Evolutionary conservation across 768 basidiomycete genomes (phyloP).

Genomic region (Suillus cothurnatus): DNA sequence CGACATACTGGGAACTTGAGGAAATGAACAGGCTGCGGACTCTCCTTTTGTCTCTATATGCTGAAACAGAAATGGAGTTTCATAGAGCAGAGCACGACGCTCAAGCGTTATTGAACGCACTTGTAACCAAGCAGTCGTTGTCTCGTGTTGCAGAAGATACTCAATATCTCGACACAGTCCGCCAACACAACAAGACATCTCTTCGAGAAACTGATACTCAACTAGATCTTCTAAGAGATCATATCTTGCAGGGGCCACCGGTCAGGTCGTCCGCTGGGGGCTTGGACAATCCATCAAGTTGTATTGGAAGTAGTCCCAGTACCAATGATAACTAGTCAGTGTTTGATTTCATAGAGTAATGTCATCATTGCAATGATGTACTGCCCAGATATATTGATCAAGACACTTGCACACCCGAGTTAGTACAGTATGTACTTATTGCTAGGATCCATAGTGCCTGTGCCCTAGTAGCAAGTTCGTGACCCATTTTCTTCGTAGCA

Average conservation of each 20-base stretch:
- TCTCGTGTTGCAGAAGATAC: neutral
- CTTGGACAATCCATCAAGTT: neutral
- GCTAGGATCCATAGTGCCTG: neutral
- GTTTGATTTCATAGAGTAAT: neutral
- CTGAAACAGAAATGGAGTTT: neutral
- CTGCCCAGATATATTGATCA: neutral
- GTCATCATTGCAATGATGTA: neutral
- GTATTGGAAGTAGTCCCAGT: neutral
- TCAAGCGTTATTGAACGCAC: neutral
- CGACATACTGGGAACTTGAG: neutral
- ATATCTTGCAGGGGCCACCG: neutral
- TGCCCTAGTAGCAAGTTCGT: neutral
- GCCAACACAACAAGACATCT: neutral
- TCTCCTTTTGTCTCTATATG: neutral
- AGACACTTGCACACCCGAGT: neutral
- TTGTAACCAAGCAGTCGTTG: neutral
- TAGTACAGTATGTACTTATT: neutral
- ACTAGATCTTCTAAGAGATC: neutral
- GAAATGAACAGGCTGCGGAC: neutral
- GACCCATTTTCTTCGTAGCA: neutral
- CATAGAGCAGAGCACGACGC: neutral
- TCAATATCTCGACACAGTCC: neutral
- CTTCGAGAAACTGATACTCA: neutral
- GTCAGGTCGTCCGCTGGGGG: neutral
- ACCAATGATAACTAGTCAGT: neutral